Evolutionary conservation across 345 rosid genomes (phyloP).

Genomic region (Euclidium syriacum): DNA sequence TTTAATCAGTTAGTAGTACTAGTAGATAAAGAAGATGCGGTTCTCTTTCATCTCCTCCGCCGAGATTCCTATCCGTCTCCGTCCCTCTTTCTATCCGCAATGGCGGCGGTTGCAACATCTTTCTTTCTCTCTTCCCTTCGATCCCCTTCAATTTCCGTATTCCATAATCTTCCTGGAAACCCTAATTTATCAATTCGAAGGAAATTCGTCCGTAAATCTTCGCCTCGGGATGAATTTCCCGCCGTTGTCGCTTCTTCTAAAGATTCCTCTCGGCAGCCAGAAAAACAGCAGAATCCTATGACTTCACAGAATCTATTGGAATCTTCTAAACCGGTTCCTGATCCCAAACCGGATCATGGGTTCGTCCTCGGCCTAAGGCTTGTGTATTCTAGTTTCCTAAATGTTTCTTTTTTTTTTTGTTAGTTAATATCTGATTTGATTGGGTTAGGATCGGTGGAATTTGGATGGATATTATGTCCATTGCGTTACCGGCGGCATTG

Average conservation of each 20-base stretch:
- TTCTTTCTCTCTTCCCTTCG: slow-evolving; percentile 20
- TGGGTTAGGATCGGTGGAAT: slow-evolving; percentile 48
- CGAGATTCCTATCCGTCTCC: slow-evolving; percentile 3
- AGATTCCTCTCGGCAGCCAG: slow-evolving; percentile 19
- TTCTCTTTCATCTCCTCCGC: slow-evolving; percentile 20
- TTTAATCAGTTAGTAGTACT: slow-evolving; percentile 21
- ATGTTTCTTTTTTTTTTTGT: background rate
- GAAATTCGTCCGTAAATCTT: slow-evolving; percentile 28
- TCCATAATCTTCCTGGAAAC: slow-evolving; percentile 5
- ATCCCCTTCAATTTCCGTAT: background rate
- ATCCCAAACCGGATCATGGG: slow-evolving; percentile 20
- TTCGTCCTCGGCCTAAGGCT: slow-evolving; percentile 32
- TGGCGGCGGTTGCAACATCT: slow-evolving; percentile 41
- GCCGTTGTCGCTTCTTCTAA: slow-evolving; percentile 19
- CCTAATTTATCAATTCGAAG: slow-evolving; percentile 24
- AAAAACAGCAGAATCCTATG: background rate
- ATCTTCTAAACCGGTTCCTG: slow-evolving; percentile 16
- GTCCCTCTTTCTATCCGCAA: slow-evolving; percentile 11
- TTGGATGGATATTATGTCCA: slow-evolving; percentile 65
- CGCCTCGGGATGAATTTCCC: slow-evolving; percentile 26
- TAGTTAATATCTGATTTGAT: slow-evolving; percentile 15
- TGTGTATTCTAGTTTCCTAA: background rate
- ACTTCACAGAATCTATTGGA: slow-evolving; percentile 6
- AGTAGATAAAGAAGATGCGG: slow-evolving; percentile 25
- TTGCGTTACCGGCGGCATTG: slow-evolving; percentile 90